A percentile compares a stretch with the other conserved stretches of the same genome.
phyloP scores from a whole-genome alignment of 2,329 filamentous ascomycete genomes.

The Epichloe festucae region DNA sequence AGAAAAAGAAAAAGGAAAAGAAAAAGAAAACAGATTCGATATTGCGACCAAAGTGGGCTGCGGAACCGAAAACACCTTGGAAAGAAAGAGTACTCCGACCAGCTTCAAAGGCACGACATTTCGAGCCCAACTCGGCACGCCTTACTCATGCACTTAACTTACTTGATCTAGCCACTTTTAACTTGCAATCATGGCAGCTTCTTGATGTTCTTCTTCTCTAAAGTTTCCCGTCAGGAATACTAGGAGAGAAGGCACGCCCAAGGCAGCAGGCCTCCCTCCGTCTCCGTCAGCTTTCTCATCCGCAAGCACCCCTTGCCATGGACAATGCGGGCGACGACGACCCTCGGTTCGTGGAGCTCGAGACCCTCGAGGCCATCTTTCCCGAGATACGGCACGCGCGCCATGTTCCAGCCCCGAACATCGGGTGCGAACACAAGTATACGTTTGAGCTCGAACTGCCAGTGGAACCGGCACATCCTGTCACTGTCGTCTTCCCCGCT shows the following conservation, averaged over 20 bases:
- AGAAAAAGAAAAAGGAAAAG: background rate
- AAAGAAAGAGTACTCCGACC: background rate
- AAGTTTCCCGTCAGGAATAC: too few species aligned
- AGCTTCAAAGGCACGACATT: background rate
- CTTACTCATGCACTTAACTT: too few species aligned
- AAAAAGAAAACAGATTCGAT: background rate
- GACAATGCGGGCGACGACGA: constrained; percentile 36
- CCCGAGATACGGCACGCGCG: constrained; percentile 44
- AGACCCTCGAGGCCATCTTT: constrained; percentile 49
- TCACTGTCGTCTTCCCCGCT: constrained; percentile 45
- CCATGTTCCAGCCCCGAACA: constrained; percentile 17
- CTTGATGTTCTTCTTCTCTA: too few species aligned
- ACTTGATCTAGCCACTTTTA: too few species aligned
- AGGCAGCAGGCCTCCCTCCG: too few species aligned
- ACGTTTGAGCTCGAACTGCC: constrained; percentile 44
- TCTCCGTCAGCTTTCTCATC: background rate
- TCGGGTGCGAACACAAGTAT: constrained; percentile 15
- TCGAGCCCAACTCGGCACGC: background rate
- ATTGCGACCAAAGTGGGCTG: too few species aligned
- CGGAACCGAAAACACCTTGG: too few species aligned
- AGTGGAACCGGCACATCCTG: constrained; percentile 38
- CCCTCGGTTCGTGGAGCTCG: constrained; percentile 44
- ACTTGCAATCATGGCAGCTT: too few species aligned
- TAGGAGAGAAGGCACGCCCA: too few species aligned
- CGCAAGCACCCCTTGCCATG: constrained; percentile 16